Evolutionary conservation across 1,284 basidiomycete genomes (phyloP).

Genomic region (Naganishia albida): DNA sequence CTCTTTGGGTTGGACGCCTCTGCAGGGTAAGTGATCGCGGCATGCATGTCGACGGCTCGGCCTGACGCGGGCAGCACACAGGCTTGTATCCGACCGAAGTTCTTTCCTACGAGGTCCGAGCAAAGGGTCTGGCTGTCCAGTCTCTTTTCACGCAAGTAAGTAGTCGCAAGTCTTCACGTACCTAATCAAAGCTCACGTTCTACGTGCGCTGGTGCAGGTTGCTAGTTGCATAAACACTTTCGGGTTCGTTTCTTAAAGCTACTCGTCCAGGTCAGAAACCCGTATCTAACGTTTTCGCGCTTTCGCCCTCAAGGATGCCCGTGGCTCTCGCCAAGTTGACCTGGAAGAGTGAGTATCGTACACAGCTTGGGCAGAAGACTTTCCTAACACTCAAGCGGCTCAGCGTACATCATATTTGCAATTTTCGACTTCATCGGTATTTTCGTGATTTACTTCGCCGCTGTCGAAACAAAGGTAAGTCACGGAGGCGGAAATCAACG

Average conservation of each 20-base stretch:
- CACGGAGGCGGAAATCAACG: neutral
- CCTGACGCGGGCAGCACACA: neutral
- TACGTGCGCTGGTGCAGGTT: neutral
- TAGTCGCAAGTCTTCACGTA: too few relatives aligned
- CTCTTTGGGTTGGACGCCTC: slow-evolving; percentile 62
- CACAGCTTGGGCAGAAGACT: neutral
- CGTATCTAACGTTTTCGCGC: slow-evolving; percentile 31
- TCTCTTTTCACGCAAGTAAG: slow-evolving; percentile 33
- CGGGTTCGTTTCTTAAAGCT: neutral
- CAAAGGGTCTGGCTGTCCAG: slow-evolving; percentile 56
- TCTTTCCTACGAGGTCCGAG: slow-evolving; percentile 59
- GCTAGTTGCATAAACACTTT: slow-evolving; percentile 32
- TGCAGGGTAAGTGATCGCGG: slow-evolving; percentile 54
- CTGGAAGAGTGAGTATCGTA: slow-evolving; percentile 42
- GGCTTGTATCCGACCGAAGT: slow-evolving; percentile 60
- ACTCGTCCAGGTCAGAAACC: too few relatives aligned
- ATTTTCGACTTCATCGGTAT: slow-evolving; percentile 62
- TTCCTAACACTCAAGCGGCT: neutral
- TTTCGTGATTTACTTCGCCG: slow-evolving; percentile 61
- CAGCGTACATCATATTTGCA: slow-evolving; percentile 61
- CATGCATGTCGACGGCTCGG: slow-evolving; percentile 35
- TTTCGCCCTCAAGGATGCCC: slow-evolving; percentile 33
- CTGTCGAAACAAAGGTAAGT: slow-evolving; percentile 57
- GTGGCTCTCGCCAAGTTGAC: slow-evolving; percentile 38
- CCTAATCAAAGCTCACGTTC: too few relatives aligned